These are phyloP conservation scores for Penicillium robsamsonii DNA, from an alignment of 495 filamentous ascomycete genomes.

Conservation along the genomic window DNA sequence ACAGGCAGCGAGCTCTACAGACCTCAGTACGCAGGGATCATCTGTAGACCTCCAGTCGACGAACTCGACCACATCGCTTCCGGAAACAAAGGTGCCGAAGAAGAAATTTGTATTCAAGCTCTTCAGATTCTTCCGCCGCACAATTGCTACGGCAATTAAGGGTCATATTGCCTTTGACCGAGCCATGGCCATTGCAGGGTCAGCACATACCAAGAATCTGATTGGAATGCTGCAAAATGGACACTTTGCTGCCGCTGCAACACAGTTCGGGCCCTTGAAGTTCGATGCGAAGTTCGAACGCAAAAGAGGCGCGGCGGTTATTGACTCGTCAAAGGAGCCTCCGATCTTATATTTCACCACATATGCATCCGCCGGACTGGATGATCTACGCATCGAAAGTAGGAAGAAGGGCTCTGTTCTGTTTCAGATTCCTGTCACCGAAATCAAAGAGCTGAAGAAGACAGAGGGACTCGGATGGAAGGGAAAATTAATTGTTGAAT, in stretches of 20 bases:
- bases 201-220: slow-evolving; percentile 63
- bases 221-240: slow-evolving; percentile 63
- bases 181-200: slow-evolving; percentile 64
- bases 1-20: slow-evolving; percentile 22
- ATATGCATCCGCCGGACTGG: slow-evolving; percentile 37
- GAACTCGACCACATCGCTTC: slow-evolving; percentile 1
- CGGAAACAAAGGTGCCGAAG: slow-evolving; percentile 32
- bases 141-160: slow-evolving; percentile 63
- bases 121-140: slow-evolving; percentile 66
- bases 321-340: slow-evolving; percentile 56
- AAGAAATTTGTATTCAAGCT: slow-evolving; percentile 52
- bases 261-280: slow-evolving; percentile 63
- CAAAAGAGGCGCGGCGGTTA: slow-evolving; percentile 67
- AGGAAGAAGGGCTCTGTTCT: slow-evolving; percentile 38
- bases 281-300: slow-evolving; percentile 73
- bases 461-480: slow-evolving; percentile 88
- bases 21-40: slow-evolving; percentile 23
- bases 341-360: slow-evolving; percentile 47
- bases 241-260: slow-evolving; percentile 33
- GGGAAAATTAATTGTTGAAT: slow-evolving; percentile 78
- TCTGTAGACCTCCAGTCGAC: neutral
- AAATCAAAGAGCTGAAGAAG: slow-evolving; percentile 73
- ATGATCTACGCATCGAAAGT: slow-evolving; percentile 41
- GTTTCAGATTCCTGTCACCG: slow-evolving; percentile 53
- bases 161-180: slow-evolving; percentile 69